phyloP scores from a whole-genome alignment of 179 eudicot genomes.

The Monotropa hypopitys region DNA sequence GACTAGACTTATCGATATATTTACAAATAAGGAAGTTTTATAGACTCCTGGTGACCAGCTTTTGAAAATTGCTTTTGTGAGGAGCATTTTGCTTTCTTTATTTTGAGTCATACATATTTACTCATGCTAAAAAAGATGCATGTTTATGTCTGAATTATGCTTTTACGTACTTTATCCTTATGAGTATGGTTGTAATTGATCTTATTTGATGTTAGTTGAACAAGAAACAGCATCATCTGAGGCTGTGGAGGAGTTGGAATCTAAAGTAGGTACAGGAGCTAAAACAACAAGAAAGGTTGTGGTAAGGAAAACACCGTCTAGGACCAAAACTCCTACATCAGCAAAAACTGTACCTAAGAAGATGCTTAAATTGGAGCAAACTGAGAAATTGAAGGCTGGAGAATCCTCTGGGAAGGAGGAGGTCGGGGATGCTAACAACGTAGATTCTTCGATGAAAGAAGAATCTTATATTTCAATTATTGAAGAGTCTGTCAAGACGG shows the following conservation, averaged over 20 bases:
- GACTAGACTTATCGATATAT: background rate
- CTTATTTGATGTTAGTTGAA: slow-evolving; percentile 23
- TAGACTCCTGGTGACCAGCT: background rate
- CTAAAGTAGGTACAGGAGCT: slow-evolving; percentile 22
- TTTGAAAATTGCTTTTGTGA: background rate
- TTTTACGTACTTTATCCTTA: background rate
- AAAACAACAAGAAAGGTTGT: slow-evolving; percentile 24
- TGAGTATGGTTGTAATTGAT: slow-evolving; percentile 1
- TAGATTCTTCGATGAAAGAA: slow-evolving; percentile 8
- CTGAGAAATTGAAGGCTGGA: slow-evolving; percentile 19
- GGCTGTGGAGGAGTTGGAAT: slow-evolving; percentile 21
- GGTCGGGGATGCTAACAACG: slow-evolving; percentile 13
- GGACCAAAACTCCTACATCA: slow-evolving; percentile 34
- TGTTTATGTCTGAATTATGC: background rate
- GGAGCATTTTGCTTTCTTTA: background rate
- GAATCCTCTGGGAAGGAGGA: slow-evolving; percentile 23
- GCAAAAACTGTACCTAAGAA: slow-evolving; percentile 25
- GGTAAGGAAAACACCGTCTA: slow-evolving; percentile 32
- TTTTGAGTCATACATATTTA: background rate
- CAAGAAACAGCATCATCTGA: slow-evolving; percentile 23
- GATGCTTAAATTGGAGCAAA: slow-evolving; percentile 16
- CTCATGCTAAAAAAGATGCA: too few species aligned
- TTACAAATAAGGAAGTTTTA: background rate
- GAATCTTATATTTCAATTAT: slow-evolving; percentile 8
- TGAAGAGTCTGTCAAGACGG: slow-evolving; percentile 20